phyloP scores from a whole-genome alignment of 2,329 filamentous ascomycete species.

The Ceratocystis destructans region DNA sequence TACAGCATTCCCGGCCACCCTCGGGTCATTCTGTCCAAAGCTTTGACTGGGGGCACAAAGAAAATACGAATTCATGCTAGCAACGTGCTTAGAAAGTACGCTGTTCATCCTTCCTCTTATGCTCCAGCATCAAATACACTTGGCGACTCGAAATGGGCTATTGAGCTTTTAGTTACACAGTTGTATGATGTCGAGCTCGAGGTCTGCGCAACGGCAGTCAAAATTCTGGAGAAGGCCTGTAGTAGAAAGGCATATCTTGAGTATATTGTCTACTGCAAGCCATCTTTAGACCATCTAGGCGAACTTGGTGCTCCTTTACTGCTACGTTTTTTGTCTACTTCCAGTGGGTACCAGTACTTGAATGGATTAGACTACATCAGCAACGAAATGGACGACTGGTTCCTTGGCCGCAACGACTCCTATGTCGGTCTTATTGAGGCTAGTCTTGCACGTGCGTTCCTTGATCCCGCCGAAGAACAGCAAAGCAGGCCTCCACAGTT shows the following conservation, averaged over 20 bases:
- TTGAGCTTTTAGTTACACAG: conserved; percentile 92
- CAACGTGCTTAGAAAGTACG: conserved; percentile 74
- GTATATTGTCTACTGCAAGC: conserved; percentile 91
- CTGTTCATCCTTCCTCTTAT: conserved; percentile 36
- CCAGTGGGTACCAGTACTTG: conserved; percentile 92
- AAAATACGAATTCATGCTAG: conserved; percentile 85
- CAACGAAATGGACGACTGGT: conserved; percentile 99
- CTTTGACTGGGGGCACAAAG: conserved; percentile 80
- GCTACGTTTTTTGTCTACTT: conserved; percentile 84
- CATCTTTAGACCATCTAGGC: conserved; percentile 84
- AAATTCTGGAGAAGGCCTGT: conserved; percentile 93
- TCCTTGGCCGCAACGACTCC: conserved; percentile 88
- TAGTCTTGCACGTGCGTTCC: conserved; percentile 76
- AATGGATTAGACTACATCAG: conserved; percentile 97
- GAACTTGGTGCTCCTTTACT: conserved; percentile 92
- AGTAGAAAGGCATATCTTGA: conserved; percentile 83
- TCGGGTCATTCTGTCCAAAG: conserved; percentile 82
- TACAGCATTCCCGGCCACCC: conserved; percentile 81
- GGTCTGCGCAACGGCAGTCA: conserved; percentile 90
- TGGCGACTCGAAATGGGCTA: conserved; percentile 79
- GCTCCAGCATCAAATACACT: conserved; percentile 9
- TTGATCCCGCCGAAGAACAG: conserved; percentile 47
- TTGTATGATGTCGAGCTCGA: conserved; percentile 95
- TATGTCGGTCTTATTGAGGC: conserved; percentile 92
- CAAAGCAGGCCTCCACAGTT: conserved; percentile 44